phyloP scores from a whole-genome alignment of 2,329 filamentous ascomycete species.

The Chaetomiaceae sp. region DNA sequence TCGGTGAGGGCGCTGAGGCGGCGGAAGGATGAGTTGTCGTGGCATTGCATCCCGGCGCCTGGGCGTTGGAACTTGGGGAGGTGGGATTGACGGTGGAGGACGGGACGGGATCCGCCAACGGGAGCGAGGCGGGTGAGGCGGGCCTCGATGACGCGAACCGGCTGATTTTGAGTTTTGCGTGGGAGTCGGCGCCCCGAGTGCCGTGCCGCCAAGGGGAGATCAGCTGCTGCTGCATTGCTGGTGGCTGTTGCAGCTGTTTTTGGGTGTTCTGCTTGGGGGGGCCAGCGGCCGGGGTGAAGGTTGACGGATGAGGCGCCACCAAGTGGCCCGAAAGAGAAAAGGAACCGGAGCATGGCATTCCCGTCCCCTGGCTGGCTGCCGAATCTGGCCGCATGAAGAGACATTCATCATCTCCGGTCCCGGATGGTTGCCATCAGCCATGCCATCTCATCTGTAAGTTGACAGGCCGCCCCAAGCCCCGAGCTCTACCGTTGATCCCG shows the following conservation, averaged over 20 bases:
- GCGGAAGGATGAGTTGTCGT: constrained; percentile 18
- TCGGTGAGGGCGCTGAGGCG: constrained; percentile 18
- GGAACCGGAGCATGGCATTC: constrained; percentile 8
- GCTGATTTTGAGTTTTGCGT: not conserved
- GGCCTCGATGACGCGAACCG: constrained; percentile 15
- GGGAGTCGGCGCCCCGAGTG: not conserved
- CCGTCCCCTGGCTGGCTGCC: constrained; percentile 14
- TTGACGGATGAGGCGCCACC: constrained; percentile 6
- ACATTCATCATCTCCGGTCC: constrained; percentile 11
- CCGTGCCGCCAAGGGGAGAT: constrained; percentile 9
- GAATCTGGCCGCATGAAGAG: constrained; percentile 16
- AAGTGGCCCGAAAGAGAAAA: constrained; percentile 11
- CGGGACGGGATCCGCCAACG: constrained; percentile 9
- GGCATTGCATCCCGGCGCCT: constrained; percentile 15
- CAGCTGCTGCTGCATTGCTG: not conserved
- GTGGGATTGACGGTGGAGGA: not conserved
- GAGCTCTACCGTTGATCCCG: constrained; percentile 1
- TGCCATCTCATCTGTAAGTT: not conserved
- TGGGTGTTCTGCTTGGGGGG: not conserved
- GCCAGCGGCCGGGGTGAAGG: too few species aligned
- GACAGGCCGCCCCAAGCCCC: too few species aligned
- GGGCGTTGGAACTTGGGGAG: constrained; percentile 5
- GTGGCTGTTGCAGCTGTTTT: not conserved
- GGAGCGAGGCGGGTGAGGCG: constrained; percentile 2
- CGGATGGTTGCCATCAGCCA: constrained; percentile 5